A percentile compares a stretch with the other conserved stretches of the same genome.
These are phyloP conservation scores for Jackrogersella minutella DNA, from an alignment of 495 filamentous ascomycete genomes.

Conservation along the genomic window DNA sequence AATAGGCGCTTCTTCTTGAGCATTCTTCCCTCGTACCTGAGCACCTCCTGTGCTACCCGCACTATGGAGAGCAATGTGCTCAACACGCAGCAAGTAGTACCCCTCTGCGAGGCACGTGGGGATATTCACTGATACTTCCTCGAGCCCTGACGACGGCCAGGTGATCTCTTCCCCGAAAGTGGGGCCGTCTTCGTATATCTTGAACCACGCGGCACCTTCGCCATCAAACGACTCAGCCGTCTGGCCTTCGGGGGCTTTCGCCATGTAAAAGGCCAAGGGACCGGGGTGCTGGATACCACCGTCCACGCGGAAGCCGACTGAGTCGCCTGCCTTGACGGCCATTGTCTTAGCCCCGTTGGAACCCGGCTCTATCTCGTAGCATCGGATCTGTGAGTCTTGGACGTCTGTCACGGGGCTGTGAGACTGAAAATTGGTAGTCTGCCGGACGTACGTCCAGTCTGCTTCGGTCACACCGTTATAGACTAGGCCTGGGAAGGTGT, in stretches of 20 bases:
- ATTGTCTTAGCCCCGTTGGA: slow-evolving; percentile 1
- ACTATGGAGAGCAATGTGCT: slow-evolving; percentile 1
- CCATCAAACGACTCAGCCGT: background rate
- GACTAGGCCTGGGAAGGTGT: background rate
- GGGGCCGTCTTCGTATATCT: slow-evolving; percentile 2
- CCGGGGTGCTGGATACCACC: background rate
- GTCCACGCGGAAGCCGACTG: slow-evolving; percentile 1
- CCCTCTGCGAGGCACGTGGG: background rate
- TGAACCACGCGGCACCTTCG: background rate
- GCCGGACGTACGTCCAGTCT: slow-evolving; percentile 3
- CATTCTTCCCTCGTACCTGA: background rate
- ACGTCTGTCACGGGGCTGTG: slow-evolving; percentile 1
- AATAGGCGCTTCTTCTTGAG: background rate
- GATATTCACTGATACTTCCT: background rate
- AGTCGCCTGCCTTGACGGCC: slow-evolving; percentile 1
- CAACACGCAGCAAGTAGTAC: background rate
- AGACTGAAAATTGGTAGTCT: background rate
- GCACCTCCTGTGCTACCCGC: background rate
- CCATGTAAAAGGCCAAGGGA: slow-evolving; percentile 8
- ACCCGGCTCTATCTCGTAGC: background rate
- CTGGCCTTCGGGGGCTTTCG: background rate
- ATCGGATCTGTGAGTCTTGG: background rate
- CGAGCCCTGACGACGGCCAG: background rate
- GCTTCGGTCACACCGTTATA: background rate
- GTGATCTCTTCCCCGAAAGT: slow-evolving; percentile 5